A percentile compares a stretch with the other conserved stretches of the same genome.
Evolutionary conservation across 2,329 filamentous ascomycete species (phyloP).

Genomic region (Verticillium longisporum): DNA sequence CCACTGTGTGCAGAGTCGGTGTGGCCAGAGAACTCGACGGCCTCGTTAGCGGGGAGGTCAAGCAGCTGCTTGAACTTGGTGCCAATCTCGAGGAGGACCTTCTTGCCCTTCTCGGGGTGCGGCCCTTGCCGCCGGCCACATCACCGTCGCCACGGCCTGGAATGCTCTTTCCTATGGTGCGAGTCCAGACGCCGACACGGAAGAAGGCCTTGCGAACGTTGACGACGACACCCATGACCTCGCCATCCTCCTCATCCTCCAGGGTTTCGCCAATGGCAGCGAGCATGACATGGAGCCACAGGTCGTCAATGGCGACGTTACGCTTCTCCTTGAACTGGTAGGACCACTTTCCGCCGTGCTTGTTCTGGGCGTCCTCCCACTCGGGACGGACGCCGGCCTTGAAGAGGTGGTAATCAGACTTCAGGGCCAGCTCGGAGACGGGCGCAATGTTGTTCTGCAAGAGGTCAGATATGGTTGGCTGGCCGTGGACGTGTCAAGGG

Average conservation of each 20-base stretch:
- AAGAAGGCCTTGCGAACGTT: slow-evolving; percentile 98
- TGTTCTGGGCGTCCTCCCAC: slow-evolving; percentile 98
- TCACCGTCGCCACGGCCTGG: slow-evolving; percentile 68
- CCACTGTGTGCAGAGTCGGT: slow-evolving; percentile 89
- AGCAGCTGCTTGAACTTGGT: slow-evolving; percentile 89
- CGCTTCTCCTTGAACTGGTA: slow-evolving; percentile 98
- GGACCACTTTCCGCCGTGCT: slow-evolving; percentile 98
- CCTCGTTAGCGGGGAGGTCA: slow-evolving; percentile 67
- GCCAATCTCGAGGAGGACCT: slow-evolving; percentile 79
- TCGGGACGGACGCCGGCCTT: slow-evolving; percentile 95
- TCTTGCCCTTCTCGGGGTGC: slow-evolving; percentile 76
- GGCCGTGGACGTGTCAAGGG: slow-evolving; percentile 1
- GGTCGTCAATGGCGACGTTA: slow-evolving; percentile 81
- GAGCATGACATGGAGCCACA: slow-evolving; percentile 97
- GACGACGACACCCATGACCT: slow-evolving; percentile 98
- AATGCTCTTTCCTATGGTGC: slow-evolving; percentile 81
- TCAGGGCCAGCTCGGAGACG: slow-evolving; percentile 89
- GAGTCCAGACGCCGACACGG: slow-evolving; percentile 95
- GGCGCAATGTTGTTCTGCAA: slow-evolving; percentile 96
- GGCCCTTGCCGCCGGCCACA: slow-evolving; percentile 69
- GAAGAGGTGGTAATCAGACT: slow-evolving; percentile 99
- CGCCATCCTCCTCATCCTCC: slow-evolving; percentile 87
- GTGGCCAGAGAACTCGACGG: slow-evolving; percentile 93
- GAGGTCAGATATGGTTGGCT: slow-evolving; percentile 6
- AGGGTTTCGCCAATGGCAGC: slow-evolving; percentile 95